Base-by-base conservation (phyloP, 768 basidiomycete genomes). In the Suillus brevipes region DNA sequence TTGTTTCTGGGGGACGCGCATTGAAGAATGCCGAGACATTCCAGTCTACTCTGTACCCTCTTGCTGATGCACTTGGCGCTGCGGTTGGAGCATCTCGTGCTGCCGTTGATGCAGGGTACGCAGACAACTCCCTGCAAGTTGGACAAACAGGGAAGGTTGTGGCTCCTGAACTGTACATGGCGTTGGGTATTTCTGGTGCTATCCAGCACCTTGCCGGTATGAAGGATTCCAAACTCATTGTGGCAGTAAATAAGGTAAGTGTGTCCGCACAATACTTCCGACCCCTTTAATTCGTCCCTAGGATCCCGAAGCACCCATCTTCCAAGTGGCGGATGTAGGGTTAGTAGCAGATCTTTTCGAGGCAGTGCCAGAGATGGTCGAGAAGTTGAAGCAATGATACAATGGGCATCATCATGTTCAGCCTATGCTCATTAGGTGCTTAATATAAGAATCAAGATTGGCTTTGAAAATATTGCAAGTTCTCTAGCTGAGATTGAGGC, bases 71-170 rank as follows among this genome's bases (percentile, higher is more conserved):
- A 2, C 83, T 99, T 25, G 94, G 94, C 47, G 97, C 97, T 10
- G 97, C 97, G 36, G 92, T 99, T 65, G 97, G 97, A 65, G 97
- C 97, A n/a, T 95, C 94, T 23, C 88, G 97, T 62, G 97, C 97
- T 6, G 97, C 97, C 4, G 97, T 99, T 20, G 97, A 99, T 76
- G 94, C 95, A 34, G 97, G 97, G 1, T 99, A 99, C 72, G 95
- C 94, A 36, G 97, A 99, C 77, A 99, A 99, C 79, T 95, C 94
- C 5, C 74, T 98, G 60, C 97, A 99, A 78, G 97, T 99, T n/a
- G 97, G 97, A 28, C 97, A 99, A 81, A 99, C 97, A 0, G 97
- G 97, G 63, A 99, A 99, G 79, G 92, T 99, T 42, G 96, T 99
- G 50, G 97, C 97, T 3, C 97, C 97, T 0, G 93, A 97, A 74